Percentiles rank a stretch among this genome's conserved stretches.
Conservation (phyloP, 23 red algal species). For the Pyropia yezoensis region DNA sequence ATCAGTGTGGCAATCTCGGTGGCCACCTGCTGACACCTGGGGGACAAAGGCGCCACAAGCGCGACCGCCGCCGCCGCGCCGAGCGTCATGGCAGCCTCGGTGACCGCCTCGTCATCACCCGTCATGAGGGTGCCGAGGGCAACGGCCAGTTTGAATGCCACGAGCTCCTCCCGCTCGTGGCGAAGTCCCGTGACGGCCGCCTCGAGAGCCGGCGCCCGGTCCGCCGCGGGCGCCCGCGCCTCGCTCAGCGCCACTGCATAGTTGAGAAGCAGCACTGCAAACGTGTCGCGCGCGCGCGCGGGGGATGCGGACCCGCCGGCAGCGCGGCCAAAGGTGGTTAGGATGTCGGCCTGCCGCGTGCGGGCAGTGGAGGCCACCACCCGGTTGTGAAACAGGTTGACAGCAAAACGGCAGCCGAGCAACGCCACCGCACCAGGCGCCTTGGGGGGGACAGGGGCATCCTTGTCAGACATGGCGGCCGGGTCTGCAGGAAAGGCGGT, state of each 20-base stretch:
- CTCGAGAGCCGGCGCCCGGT: conserved; percentile 19
- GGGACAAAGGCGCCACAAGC: conserved; percentile 33
- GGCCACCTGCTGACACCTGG: conserved; percentile 49
- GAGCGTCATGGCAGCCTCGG: conserved; percentile 18
- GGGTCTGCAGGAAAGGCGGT: not conserved
- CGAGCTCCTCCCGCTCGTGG: conserved; percentile 36
- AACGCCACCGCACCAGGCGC: conserved; percentile 44
- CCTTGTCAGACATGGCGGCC: not conserved
- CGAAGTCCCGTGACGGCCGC: not conserved
- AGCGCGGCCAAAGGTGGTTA: not conserved
- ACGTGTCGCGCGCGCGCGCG: conserved; percentile 40
- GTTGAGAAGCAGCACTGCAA: conserved; percentile 44
- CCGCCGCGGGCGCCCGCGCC: conserved; percentile 12
- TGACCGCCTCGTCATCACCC: conserved; percentile 21
- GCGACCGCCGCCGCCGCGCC: conserved; percentile 34
- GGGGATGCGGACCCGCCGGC: conserved; percentile 9
- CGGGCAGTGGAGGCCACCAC: conserved; percentile 16
- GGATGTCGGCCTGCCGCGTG: conserved; percentile 9
- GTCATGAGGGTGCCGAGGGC: conserved; percentile 56
- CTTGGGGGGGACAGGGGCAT: not conserved
- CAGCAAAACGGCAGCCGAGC: conserved; percentile 66
- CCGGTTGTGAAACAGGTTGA: conserved; percentile 76
- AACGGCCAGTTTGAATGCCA: conserved; percentile 29
- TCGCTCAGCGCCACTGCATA: conserved; percentile 47
- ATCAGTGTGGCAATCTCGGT: conserved; percentile 47